Percentiles rank a stretch among this genome's conserved stretches.
phyloP scores from a whole-genome alignment of 257 asterid genomes.

The Mitragyna speciosa region DNA sequence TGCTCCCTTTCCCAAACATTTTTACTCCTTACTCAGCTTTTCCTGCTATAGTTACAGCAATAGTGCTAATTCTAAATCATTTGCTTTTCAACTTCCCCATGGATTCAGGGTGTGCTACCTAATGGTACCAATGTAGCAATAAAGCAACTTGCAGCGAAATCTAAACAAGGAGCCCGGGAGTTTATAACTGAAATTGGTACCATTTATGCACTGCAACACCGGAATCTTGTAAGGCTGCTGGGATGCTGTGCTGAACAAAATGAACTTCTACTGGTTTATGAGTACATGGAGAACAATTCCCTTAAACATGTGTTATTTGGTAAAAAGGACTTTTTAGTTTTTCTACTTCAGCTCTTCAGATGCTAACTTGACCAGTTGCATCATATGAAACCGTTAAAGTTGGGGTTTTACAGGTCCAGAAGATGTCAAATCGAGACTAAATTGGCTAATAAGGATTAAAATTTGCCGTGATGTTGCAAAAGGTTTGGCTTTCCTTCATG shows the following conservation, averaged over 20 bases:
- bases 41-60: too few relatives aligned
- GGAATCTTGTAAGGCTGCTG: slow-evolving; percentile 9
- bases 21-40: too few relatives aligned
- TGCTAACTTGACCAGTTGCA: not conserved
- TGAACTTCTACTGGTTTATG: slow-evolving; percentile 11
- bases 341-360: not conserved
- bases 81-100: not conserved
- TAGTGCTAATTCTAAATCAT: not conserved
- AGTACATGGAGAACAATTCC: slow-evolving; percentile 24
- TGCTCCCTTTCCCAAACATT: too few relatives aligned
- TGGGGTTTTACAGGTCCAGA: not conserved
- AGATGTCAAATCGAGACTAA: not conserved
- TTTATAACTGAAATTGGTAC: slow-evolving; percentile 11
- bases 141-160: slow-evolving; percentile 6
- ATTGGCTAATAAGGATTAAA: slow-evolving; percentile 22
- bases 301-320: slow-evolving; percentile 23
- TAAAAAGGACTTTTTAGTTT: not conserved
- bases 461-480: slow-evolving; percentile 25
- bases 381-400: not conserved
- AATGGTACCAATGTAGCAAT: slow-evolving; percentile 2
- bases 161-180: slow-evolving; percentile 8
- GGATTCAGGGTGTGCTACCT: not conserved
- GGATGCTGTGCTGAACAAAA: slow-evolving; percentile 25
- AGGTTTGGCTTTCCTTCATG: slow-evolving; percentile 27
- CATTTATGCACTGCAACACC: slow-evolving; percentile 10